Evolutionary conservation across 192 early-diverging fungal genomes (phyloP).

Genomic region (Paraglomus brasilianum): DNA sequence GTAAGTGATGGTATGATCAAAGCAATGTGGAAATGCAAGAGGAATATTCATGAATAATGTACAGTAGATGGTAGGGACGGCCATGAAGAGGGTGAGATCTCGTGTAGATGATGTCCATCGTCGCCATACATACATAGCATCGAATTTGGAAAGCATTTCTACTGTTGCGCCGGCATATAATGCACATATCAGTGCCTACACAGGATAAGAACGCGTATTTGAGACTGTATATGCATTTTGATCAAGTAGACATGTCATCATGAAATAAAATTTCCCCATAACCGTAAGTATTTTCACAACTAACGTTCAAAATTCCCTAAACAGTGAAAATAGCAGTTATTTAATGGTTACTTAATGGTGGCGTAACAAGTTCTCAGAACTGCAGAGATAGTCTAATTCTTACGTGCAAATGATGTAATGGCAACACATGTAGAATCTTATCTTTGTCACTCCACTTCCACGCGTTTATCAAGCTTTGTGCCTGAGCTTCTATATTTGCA

Average conservation of each 20-base stretch:
- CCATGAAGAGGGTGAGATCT: slow-evolving; percentile 78
- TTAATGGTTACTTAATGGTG: slow-evolving; percentile 19
- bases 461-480: slow-evolving; percentile 59
- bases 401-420: slow-evolving; percentile 85
- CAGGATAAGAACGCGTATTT: not conserved
- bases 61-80: slow-evolving; percentile 86
- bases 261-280: no score
- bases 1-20: not conserved
- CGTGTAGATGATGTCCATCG: slow-evolving; percentile 54
- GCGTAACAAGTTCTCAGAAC: not conserved
- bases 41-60: not conserved
- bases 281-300: slow-evolving; percentile 20
- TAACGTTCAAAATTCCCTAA: slow-evolving; percentile 28
- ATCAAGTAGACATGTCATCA: not conserved
- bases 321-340: slow-evolving; percentile 13
- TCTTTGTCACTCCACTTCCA: slow-evolving; percentile 72
- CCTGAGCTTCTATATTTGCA: slow-evolving; percentile 62
- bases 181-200: slow-evolving; percentile 68
- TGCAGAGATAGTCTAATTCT: not conserved
- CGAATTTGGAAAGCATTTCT: slow-evolving; percentile 74
- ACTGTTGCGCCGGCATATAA: slow-evolving; percentile 71
- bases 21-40: not conserved
- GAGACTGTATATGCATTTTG: not conserved
- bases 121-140: slow-evolving; percentile 62
- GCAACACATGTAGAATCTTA: slow-evolving; percentile 74